These are phyloP conservation scores for Fusarium luffae DNA, from an alignment of 2,329 filamentous ascomycete genomes.

Conservation along the genomic window DNA sequence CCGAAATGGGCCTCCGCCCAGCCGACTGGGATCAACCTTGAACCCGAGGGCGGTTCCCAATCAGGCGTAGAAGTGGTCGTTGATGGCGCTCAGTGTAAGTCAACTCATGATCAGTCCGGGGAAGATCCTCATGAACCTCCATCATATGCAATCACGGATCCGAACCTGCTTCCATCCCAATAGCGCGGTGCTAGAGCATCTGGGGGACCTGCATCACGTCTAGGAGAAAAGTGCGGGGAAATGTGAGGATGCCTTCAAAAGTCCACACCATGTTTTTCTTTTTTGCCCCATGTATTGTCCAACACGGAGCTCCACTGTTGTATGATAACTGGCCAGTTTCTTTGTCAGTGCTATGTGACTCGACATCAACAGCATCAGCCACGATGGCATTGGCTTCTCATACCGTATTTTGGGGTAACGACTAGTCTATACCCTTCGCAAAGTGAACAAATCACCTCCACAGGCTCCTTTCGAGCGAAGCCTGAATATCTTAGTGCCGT, in stretches of 20 bases:
- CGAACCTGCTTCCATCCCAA: constrained; percentile 35
- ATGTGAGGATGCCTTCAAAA: constrained; percentile 23
- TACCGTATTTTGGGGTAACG: constrained; percentile 32
- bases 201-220: constrained; percentile 26
- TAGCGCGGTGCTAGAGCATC: constrained; percentile 35
- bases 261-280: constrained; percentile 6
- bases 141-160: constrained; percentile 37
- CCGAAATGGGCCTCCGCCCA: constrained; percentile 37
- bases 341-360: constrained; percentile 1
- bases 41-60: constrained; percentile 27
- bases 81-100: constrained; percentile 17
- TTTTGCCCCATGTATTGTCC: constrained; percentile 2
- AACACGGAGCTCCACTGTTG: constrained; percentile 21
- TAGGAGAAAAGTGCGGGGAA: constrained; percentile 36
- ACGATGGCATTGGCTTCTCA: constrained; percentile 3
- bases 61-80: constrained; percentile 18
- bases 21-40: constrained; percentile 43
- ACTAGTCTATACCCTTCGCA: background rate
- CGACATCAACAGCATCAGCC: constrained; percentile 1
- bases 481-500: constrained; percentile 16
- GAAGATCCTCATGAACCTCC: constrained; percentile 18
- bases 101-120: constrained; percentile 33
- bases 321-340: background rate
- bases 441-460: constrained; percentile 9
- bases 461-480: constrained; percentile 47